A percentile compares a stretch with the other conserved stretches of the same genome.
Evolutionary conservation across 1,284 basidiomycete genomes (phyloP).

Genomic region (Melampsora larici-populina): DNA sequence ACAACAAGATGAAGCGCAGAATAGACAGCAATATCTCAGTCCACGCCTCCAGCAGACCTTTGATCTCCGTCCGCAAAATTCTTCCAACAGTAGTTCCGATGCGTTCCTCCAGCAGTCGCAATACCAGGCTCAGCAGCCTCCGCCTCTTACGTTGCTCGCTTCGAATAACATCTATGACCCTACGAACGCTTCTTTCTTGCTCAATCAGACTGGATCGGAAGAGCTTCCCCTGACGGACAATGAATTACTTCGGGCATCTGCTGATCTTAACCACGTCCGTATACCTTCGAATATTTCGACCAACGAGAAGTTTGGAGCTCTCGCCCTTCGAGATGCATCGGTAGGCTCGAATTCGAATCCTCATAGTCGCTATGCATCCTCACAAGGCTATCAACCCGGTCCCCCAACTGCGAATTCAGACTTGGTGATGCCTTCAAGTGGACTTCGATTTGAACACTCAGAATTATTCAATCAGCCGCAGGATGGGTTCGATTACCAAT

Average conservation of each 20-base stretch:
- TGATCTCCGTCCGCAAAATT: not conserved
- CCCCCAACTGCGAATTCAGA: not conserved
- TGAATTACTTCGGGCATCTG: not conserved
- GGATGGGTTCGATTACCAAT: not conserved
- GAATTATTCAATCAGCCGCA: not conserved
- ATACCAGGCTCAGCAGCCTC: not conserved
- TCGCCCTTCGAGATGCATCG: conserved; percentile 1
- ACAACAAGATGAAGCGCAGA: not conserved
- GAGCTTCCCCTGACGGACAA: not conserved
- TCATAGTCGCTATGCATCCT: not conserved
- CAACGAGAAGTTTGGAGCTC: conserved; percentile 2
- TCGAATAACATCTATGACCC: conserved; percentile 1
- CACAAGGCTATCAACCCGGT: not conserved
- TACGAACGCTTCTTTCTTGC: not conserved
- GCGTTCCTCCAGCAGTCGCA: not conserved
- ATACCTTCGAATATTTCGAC: not conserved
- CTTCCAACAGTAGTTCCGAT: not conserved
- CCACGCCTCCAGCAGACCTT: not conserved
- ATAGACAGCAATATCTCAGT: not conserved
- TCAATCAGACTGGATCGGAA: not conserved
- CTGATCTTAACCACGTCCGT: not conserved
- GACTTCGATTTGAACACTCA: not conserved
- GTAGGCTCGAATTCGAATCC: not conserved
- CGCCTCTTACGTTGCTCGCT: not conserved
- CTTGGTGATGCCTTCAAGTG: not conserved